phyloP scores from a whole-genome alignment of 495 filamentous ascomycete genomes.

The Hyphodiscus hymeniophilus region DNA sequence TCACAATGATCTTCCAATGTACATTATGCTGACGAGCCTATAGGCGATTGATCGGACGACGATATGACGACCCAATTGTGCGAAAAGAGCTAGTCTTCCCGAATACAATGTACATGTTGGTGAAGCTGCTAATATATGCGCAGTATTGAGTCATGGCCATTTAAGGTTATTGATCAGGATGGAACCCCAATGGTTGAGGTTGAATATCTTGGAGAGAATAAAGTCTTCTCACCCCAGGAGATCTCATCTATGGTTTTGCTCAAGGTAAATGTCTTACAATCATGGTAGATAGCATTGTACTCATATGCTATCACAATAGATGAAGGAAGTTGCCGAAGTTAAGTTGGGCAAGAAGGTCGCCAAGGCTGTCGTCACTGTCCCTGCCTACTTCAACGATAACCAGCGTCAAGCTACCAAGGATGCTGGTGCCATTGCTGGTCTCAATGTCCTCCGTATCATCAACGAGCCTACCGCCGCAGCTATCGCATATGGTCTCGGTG shows the following conservation, averaged over 20 bases:
- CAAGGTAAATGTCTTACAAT: slow-evolving; percentile 52
- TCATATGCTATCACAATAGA: slow-evolving; percentile 38
- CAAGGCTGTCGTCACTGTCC: slow-evolving; percentile 97
- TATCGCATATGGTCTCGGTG: slow-evolving; percentile 92
- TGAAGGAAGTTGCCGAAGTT: slow-evolving; percentile 95
- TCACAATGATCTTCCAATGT: neutral
- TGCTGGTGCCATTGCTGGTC: slow-evolving; percentile 90
- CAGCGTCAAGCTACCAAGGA: slow-evolving; percentile 99
- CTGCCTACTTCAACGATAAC: slow-evolving; percentile 99
- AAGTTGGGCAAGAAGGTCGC: slow-evolving; percentile 96
- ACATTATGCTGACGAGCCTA: slow-evolving; percentile 2
- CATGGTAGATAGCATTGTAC: neutral
- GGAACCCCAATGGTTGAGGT: slow-evolving; percentile 91
- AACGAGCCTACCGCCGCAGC: slow-evolving; percentile 98
- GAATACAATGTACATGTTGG: no score
- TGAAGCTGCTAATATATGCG: no score
- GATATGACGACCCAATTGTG: slow-evolving; percentile 89
- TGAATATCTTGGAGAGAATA: slow-evolving; percentile 86
- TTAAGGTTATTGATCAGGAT: slow-evolving; percentile 88
- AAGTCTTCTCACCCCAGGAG: slow-evolving; percentile 96
- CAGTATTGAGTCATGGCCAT: slow-evolving; percentile 94
- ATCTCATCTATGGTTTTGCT: slow-evolving; percentile 92
- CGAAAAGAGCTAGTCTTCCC: no score
- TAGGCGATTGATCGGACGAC: slow-evolving; percentile 88
- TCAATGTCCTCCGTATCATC: slow-evolving; percentile 99